Conservation (phyloP, 2,329 filamentous ascomycete species). For the Aspergillus sp. region DNA sequence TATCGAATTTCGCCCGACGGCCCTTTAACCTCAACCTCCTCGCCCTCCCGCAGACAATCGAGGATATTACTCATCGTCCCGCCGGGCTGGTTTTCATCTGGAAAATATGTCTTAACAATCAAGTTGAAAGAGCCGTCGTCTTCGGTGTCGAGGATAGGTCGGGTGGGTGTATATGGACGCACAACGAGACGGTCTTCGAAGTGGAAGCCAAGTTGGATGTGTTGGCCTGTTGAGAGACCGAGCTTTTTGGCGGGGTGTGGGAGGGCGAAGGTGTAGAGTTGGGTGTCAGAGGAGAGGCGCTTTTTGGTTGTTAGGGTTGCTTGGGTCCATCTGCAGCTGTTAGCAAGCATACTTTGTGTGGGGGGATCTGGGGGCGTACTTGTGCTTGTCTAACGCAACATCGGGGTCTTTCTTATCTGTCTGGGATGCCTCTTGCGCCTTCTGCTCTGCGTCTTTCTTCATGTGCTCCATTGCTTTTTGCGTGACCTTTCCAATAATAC, state of each 20-base stretch:
- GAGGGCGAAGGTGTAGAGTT: slow-evolving; percentile 8
- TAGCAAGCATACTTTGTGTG: background rate
- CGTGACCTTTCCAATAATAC: slow-evolving; percentile 44
- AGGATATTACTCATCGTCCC: slow-evolving; percentile 51
- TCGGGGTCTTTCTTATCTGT: slow-evolving; percentile 30
- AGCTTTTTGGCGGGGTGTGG: slow-evolving; percentile 36
- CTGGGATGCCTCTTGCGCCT: slow-evolving; percentile 32
- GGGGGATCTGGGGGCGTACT: slow-evolving; percentile 1
- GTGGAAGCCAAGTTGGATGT: slow-evolving; percentile 49
- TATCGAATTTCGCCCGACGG: slow-evolving; percentile 49
- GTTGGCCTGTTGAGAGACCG: slow-evolving; percentile 47
- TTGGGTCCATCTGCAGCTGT: slow-evolving; percentile 36
- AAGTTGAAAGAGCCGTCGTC: slow-evolving; percentile 44
- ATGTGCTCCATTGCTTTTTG: slow-evolving; percentile 45
- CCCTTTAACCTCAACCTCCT: slow-evolving; percentile 45
- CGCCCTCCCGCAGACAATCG: slow-evolving; percentile 43
- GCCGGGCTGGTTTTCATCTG: slow-evolving; percentile 42
- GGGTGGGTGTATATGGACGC: slow-evolving; percentile 46
- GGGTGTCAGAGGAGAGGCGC: slow-evolving; percentile 35
- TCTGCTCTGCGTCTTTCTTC: slow-evolving; percentile 37
- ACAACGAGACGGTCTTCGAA: slow-evolving; percentile 46
- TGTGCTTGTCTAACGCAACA: slow-evolving; percentile 32
- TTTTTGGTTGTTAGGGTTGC: slow-evolving; percentile 38
- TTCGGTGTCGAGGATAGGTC: slow-evolving; percentile 36
- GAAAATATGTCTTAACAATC: slow-evolving; percentile 48